phyloP scores from a whole-genome alignment of 2,329 filamentous ascomycete genomes.

The Aspergillus floridensis region DNA sequence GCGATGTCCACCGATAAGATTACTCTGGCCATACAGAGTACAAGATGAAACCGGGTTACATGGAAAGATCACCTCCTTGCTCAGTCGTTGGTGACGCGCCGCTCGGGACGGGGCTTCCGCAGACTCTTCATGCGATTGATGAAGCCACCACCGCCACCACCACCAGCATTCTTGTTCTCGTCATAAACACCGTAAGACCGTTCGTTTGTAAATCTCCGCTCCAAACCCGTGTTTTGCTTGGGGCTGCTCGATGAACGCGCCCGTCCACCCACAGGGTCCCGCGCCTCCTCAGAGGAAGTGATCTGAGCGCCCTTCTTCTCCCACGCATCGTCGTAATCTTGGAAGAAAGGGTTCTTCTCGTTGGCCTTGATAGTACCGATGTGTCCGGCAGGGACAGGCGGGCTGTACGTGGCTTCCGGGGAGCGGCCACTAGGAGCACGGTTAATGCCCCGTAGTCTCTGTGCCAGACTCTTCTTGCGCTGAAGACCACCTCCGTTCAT shows the following conservation, averaged over 20 bases:
- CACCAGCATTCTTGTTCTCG: constrained; percentile 47
- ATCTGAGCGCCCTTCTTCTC: constrained; percentile 63
- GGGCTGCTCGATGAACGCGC: constrained; percentile 59
- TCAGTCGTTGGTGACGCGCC: constrained; percentile 35
- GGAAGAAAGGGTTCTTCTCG: constrained; percentile 76
- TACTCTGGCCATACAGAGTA: neutral
- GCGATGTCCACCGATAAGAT: neutral
- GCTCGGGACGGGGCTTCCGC: constrained; percentile 53
- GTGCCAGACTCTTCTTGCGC: constrained; percentile 91
- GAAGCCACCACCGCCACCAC: constrained; percentile 56
- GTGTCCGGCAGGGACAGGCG: constrained; percentile 28
- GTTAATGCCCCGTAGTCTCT: constrained; percentile 81
- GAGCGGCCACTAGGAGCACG: constrained; percentile 62
- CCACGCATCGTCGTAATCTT: constrained; percentile 70
- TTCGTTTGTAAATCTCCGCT: constrained; percentile 65
- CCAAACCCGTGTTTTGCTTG: constrained; percentile 52
- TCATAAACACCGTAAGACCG: constrained; percentile 28
- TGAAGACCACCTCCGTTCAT: constrained; percentile 59
- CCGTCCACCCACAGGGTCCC: constrained; percentile 29
- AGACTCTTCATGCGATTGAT: constrained; percentile 78
- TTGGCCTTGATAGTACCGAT: constrained; percentile 36
- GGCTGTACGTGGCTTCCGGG: constrained; percentile 47
- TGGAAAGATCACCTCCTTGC: neutral
- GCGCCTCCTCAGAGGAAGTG: constrained; percentile 49
- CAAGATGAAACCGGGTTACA: neutral